Conservation (phyloP, 192 early-diverging fungal genomes). For the Diversispora epigaea region DNA sequence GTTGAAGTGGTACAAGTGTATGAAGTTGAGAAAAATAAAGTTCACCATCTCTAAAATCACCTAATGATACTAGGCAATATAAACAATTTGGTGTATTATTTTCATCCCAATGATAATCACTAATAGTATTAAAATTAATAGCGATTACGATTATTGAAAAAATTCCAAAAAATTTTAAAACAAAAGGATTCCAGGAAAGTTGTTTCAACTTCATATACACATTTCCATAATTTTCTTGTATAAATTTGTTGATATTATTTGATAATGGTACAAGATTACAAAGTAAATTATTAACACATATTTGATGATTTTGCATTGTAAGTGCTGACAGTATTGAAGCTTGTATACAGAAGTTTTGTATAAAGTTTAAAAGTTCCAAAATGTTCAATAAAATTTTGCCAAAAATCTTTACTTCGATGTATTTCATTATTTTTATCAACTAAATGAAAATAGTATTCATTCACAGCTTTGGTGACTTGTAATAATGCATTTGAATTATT, state of each 20-base stretch:
- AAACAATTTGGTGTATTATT: conserved; percentile 1
- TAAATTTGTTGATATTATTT: too few species aligned
- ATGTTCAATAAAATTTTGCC: conserved; percentile 14
- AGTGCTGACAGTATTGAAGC: conserved; percentile 4
- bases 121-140: conserved; percentile 18
- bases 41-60: conserved; percentile 19
- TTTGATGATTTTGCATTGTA: not conserved
- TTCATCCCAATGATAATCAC: conserved; percentile 22
- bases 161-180: not conserved
- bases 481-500: too few species aligned
- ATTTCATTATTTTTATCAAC: not conserved
- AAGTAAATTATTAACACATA: too few species aligned
- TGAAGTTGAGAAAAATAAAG: conserved; percentile 1
- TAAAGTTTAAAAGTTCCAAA: conserved; percentile 9
- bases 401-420: conserved; percentile 10
- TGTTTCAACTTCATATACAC: conserved; percentile 3
- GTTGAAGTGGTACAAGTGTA: conserved; percentile 9
- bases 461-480: not conserved
- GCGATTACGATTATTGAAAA: conserved; percentile 27
- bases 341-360: not conserved
- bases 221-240: conserved; percentile 14
- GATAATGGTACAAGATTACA: too few species aligned
- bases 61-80: conserved; percentile 8
- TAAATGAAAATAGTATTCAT: conserved; percentile 14
- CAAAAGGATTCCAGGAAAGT: conserved; percentile 1